Percentiles rank a stretch among this genome's conserved stretches.
Conservation (phyloP, 331 rosid genomes). For the Acacia concinna region DNA sequence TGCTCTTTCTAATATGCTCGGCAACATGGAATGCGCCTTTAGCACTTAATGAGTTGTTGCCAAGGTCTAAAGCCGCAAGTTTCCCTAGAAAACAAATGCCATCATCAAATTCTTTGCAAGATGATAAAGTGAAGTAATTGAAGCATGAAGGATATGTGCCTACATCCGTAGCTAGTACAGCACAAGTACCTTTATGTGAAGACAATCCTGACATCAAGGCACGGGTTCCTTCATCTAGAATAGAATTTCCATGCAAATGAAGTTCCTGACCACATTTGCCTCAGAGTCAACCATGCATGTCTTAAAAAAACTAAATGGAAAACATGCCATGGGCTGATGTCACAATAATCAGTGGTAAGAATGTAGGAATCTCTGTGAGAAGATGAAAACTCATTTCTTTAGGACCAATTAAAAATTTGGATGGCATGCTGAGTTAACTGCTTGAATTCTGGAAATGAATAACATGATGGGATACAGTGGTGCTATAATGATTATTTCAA, state of each 20-base stretch:
- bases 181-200: conserved; percentile 65
- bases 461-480: conserved; percentile 7
- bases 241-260: conserved; percentile 92
- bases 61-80: conserved; percentile 71
- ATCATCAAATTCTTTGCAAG: conserved; percentile 36
- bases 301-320: conserved; percentile 27
- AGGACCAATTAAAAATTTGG: conserved; percentile 10
- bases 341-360: conserved; percentile 12
- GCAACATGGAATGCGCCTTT: conserved; percentile 84
- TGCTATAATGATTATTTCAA: conserved; percentile 15
- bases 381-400: conserved; percentile 10
- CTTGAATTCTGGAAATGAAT: conserved; percentile 17
- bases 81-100: conserved; percentile 60
- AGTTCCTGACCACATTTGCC: conserved; percentile 63
- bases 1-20: conserved; percentile 74
- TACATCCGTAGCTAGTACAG: conserved; percentile 27
- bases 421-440: conserved; percentile 10
- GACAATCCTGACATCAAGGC: conserved; percentile 80
- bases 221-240: conserved; percentile 90
- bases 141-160: conserved; percentile 19
- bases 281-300: conserved; percentile 30
- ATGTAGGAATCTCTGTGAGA: conserved; percentile 14
- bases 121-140: conserved; percentile 3
- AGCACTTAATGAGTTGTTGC: conserved; percentile 88
- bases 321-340: conserved; percentile 15